Conservation (phyloP, 2,329 filamentous ascomycete genomes). For the Hymenoscyphus salicellus region DNA sequence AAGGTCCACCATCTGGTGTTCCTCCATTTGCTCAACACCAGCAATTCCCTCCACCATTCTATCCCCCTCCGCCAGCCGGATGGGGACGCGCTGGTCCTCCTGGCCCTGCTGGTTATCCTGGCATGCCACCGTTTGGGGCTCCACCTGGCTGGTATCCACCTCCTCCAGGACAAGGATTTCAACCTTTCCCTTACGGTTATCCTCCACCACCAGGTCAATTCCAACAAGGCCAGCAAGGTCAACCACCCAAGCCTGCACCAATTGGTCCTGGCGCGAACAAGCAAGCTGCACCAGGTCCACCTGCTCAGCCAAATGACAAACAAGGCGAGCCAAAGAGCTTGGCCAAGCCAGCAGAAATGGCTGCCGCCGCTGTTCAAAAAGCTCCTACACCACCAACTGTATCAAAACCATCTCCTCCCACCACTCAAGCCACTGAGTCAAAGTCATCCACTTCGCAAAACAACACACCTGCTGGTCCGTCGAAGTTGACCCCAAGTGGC, state of each 20-base stretch:
- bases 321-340: conserved; percentile 53
- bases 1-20: conserved; percentile 19
- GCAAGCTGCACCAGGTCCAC: conserved; percentile 44
- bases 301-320: conserved; percentile 43
- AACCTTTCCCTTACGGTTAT: conserved; percentile 51
- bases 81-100: conserved; percentile 55
- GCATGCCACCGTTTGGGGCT: conserved; percentile 67
- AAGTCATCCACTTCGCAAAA: conserved; percentile 22
- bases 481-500: conserved; percentile 38
- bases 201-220: conserved; percentile 59
- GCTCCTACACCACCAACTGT: conserved; percentile 64
- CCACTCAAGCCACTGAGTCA: conserved; percentile 48
- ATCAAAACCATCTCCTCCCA: conserved; percentile 61
- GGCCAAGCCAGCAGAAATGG: conserved; percentile 42
- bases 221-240: conserved; percentile 40
- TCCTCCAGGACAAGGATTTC: conserved; percentile 70
- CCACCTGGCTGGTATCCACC: conserved; percentile 73
- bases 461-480: conserved; percentile 13
- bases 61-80: conserved; percentile 45
- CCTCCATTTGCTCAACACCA: conserved; percentile 42
- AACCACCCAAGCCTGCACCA: conserved; percentile 44
- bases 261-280: conserved; percentile 52
- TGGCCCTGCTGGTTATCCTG: conserved; percentile 65
- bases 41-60: conserved; percentile 39
- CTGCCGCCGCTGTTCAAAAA: conserved; percentile 40